Base-by-base conservation (phyloP, 768 basidiomycete genomes). In the Galerina sulciceps region DNA sequence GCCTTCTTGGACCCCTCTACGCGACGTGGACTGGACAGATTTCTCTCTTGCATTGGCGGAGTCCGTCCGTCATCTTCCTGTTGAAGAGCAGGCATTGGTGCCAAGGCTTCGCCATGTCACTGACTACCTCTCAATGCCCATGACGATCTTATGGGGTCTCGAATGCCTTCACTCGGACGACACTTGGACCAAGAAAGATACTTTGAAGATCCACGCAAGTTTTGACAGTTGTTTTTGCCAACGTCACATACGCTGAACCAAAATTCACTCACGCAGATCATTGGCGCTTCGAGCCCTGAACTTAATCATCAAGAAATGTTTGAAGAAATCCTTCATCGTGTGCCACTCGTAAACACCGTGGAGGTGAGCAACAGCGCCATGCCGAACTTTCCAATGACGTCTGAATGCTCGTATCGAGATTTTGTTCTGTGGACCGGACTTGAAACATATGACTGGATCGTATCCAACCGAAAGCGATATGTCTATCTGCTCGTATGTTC, bases 241-340 rank as follows among this genome's bases (percentile, higher is more conserved):
- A 20, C 9, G 40, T 55, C 5, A 31, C 26, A 3, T 5, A 5
- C 2, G 26, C 26, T 31, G 26, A 31, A 3, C 26, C 26, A 8
- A 8, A 31, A 31, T 31, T 8, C 26, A 11, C 31, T 15, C 11
- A 42, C 1, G 14, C 31, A 75, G 73, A 51, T 75, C 2, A 48
- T 75, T 10, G 74, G 74, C 1, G 67, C 73, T 5, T 48, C 60
- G 18, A 22, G 66, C 11, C 54, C 53, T 9, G 73, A 75, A 44
- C 26, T 71, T 13, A n/a, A 44, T 23, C 37, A 59, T 46, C 58
- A 57, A 3, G 38, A 52, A 14, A 42, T 68, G 0, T 75, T 76
- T 52, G 75, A 76, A 51, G 74, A 75, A 46, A 70, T 75, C n/a
- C 47, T 76, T 10, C 74, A 76, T 57, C 67, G 74, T 26, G 56